Conservation (phyloP, 305 asterid species). For the Fraxinus latifolia region DNA sequence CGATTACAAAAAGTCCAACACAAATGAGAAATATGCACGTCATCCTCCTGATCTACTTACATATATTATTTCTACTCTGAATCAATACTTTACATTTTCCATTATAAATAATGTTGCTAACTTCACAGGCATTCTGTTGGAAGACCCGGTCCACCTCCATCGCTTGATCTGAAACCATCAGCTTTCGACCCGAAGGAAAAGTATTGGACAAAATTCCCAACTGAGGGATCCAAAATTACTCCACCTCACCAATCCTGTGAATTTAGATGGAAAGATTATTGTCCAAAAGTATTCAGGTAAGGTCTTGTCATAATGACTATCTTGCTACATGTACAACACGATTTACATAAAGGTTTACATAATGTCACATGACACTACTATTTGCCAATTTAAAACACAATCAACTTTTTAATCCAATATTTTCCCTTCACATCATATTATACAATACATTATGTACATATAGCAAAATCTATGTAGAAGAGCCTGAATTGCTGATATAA, state of each 20-base stretch:
- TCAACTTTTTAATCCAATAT: background rate
- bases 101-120: background rate
- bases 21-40: background rate
- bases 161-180: conserved; percentile 73
- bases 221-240: conserved; percentile 82
- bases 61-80: background rate
- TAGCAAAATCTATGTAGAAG: background rate
- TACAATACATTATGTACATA: background rate
- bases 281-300: conserved; percentile 90
- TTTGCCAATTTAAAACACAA: background rate
- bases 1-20: background rate
- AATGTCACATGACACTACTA: background rate
- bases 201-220: conserved; percentile 81
- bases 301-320: background rate
- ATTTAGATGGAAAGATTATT: conserved; percentile 87
- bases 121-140: conserved; percentile 80
- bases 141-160: conserved; percentile 79
- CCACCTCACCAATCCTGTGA: conserved; percentile 86
- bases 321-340: background rate
- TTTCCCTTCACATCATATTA: background rate
- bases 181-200: conserved; percentile 86
- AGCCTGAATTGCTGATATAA: background rate
- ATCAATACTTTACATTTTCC: background rate
- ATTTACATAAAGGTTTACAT: background rate
- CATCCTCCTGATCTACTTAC: background rate